A percentile compares a stretch with the other conserved stretches of the same genome.
Conservation (phyloP, 2,329 filamentous ascomycete species). For the Aphanocladium album region DNA sequence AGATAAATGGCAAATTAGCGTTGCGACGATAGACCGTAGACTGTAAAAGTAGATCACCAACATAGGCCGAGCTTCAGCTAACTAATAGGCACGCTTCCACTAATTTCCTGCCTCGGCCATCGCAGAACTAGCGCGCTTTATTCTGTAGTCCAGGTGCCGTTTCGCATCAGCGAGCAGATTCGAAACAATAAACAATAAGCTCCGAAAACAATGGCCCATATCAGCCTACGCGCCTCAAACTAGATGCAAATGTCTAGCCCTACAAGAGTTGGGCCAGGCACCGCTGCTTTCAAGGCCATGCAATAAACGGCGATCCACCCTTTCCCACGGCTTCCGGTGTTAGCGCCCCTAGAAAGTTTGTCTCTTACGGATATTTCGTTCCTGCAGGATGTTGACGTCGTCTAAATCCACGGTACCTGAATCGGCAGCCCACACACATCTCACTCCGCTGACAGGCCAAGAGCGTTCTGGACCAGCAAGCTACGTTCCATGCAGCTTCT, state of each 20-base stretch:
- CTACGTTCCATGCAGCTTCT: neutral
- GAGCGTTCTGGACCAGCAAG: neutral
- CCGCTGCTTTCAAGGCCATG: neutral
- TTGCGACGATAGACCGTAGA: too few relatives aligned
- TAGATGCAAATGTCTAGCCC: neutral
- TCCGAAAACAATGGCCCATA: neutral
- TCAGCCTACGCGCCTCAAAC: neutral
- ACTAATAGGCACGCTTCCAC: too few relatives aligned
- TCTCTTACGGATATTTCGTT: neutral
- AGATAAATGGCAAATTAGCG: too few relatives aligned
- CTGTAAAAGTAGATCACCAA: too few relatives aligned
- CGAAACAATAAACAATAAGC: neutral
- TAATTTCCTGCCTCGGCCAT: too few relatives aligned
- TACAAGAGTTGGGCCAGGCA: neutral
- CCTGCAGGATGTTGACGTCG: neutral
- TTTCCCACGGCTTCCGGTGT: neutral
- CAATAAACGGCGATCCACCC: neutral
- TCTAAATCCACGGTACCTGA: constrained; percentile 1
- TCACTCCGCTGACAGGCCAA: neutral
- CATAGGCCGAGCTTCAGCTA: too few relatives aligned
- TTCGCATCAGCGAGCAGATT: neutral
- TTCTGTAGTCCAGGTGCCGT: neutral
- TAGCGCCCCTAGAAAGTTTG: neutral
- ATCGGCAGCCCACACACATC: neutral
- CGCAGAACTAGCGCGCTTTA: too few relatives aligned